phyloP scores from a whole-genome alignment of 2,329 filamentous ascomycete species.

The Ophiostoma pallidulum region DNA sequence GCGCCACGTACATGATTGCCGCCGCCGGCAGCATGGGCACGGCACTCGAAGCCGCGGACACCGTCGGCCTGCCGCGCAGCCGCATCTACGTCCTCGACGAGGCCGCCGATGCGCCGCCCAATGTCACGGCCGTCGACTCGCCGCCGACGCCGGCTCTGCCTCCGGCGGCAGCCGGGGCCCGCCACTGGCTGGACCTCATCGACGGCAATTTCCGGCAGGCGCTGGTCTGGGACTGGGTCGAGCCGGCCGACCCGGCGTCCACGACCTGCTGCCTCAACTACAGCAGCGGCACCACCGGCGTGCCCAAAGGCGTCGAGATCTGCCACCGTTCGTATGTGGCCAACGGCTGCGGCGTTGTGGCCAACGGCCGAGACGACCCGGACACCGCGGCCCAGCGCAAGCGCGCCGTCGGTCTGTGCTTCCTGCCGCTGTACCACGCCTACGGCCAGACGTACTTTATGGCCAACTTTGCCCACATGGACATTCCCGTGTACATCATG shows the following conservation, averaged over 20 bases:
- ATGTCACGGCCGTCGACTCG: slow-evolving; percentile 8
- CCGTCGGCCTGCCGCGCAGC: slow-evolving; percentile 43
- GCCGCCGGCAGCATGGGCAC: slow-evolving; percentile 50
- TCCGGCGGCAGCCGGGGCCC: slow-evolving; percentile 18
- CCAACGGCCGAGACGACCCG: slow-evolving; percentile 35
- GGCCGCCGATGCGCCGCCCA: slow-evolving; percentile 28
- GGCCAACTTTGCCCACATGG: slow-evolving; percentile 44
- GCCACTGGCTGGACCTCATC: slow-evolving; percentile 57
- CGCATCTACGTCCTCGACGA: slow-evolving; percentile 59
- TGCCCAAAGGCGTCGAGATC: slow-evolving; percentile 77
- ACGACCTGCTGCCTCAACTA: slow-evolving; percentile 67
- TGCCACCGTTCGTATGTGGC: slow-evolving; percentile 68
- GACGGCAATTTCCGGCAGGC: slow-evolving; percentile 39
- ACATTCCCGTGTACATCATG: slow-evolving; percentile 70
- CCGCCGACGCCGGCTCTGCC: not conserved
- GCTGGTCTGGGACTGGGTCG: slow-evolving; percentile 52
- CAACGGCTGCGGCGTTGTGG: slow-evolving; percentile 54
- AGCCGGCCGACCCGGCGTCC: slow-evolving; percentile 39
- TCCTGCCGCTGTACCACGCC: slow-evolving; percentile 70
- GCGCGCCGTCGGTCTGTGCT: slow-evolving; percentile 45
- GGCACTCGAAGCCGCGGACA: slow-evolving; percentile 55
- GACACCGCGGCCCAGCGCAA: slow-evolving; percentile 33
- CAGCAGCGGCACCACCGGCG: slow-evolving; percentile 67
- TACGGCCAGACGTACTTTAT: slow-evolving; percentile 64
- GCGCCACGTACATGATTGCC: slow-evolving; percentile 57